Evolutionary conservation across 306 rosid species (phyloP), one percentile per base, ranked within the genome.

Genomic region (Cucumis cinereus): DNA sequence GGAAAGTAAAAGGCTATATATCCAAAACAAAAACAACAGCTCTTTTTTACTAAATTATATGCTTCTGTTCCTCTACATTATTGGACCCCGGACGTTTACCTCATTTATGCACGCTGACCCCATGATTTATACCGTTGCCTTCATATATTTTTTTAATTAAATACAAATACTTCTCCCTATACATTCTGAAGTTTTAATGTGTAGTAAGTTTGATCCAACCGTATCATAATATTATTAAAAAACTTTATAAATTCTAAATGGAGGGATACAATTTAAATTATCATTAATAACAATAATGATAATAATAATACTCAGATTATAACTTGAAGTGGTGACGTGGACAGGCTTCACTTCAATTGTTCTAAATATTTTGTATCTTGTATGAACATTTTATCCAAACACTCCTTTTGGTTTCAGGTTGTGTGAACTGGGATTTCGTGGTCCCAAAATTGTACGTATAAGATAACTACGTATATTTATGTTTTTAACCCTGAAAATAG

Each of bases 401-500:
- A 7, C 47, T 14, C 10, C 11, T 59, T 56, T 10, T 30, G 35
- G 5, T 59, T 17, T 5, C 52, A 45, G 52, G 7, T 57, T 17
- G 14, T 33, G 47, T 63, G 35, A 62, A 63, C 71, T 63, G 49
- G 41, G 71, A 63, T 63, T 63, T 63, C 71, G 64, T 58, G 64
- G 64, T 58, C 64, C 64, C 64, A 12, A 22, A 20, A 20, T 22
- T 56, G 61, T 56, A 56, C 61, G 0, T 9, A 22, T 56, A 12
- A 30, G 4, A 30, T 30, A 30, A 30, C 14, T 1, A 56, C 61
- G 7, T 56, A 56, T 56, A 56, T 56, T 56, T 53, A 24, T 53
- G n/a, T 56, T 56, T 56, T 20, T 2, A 8, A 26, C 11, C 36
- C 17, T 0, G 1, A 26, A 24, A 2, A 57, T 3, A 12, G 1